Conservation (phyloP, 176 grass and related monocot species). For the Lolium perenne region DNA sequence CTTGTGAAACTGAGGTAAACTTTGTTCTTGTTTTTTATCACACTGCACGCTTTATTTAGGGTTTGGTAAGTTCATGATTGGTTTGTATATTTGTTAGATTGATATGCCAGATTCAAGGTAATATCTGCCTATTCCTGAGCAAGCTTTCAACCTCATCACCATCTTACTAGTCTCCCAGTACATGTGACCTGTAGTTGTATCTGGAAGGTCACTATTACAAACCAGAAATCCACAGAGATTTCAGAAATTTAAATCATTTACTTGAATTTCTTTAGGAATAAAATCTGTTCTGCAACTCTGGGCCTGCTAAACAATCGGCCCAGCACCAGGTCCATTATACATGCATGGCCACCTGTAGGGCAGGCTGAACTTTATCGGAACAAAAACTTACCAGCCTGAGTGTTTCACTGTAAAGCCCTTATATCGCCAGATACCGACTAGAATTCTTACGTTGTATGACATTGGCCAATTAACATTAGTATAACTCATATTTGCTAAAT, state of each 20-base stretch:
- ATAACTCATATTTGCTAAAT: not conserved
- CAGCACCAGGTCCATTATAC: not conserved
- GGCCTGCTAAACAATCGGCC: not conserved
- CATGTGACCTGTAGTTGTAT: not conserved
- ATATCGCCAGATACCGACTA: not conserved
- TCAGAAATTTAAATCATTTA: not conserved
- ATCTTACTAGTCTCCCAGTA: not conserved
- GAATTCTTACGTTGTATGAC: not conserved
- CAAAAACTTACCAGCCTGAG: not conserved
- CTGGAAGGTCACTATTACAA: not conserved
- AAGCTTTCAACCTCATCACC: not conserved
- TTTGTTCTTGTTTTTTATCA: not conserved
- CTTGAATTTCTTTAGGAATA: not conserved
- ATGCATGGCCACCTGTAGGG: not conserved
- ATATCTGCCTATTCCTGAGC: not conserved
- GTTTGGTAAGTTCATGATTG: not conserved
- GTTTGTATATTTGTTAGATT: constrained; percentile 21
- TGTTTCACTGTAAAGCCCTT: not conserved
- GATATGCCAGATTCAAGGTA: not conserved
- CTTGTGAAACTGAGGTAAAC: constrained; percentile 38
- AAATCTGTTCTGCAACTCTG: not conserved
- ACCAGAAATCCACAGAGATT: not conserved
- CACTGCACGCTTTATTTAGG: too few species aligned
- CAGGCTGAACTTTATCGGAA: not conserved
- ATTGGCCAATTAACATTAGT: not conserved